Conservation (phyloP, 768 basidiomycete genomes). For the Suillus discolor region DNA sequence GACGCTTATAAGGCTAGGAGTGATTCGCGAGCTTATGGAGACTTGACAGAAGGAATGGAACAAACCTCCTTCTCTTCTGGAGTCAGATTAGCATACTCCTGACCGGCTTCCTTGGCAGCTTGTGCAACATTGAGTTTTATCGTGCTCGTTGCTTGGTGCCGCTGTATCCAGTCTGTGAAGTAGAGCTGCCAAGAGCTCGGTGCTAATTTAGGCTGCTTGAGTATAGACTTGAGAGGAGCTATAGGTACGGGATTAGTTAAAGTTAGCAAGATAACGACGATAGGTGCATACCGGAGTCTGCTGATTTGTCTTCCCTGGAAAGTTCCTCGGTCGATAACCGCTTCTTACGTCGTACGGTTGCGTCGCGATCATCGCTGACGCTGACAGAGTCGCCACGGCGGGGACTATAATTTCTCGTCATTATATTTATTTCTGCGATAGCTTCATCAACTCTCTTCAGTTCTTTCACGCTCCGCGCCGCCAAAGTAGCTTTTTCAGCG, state of each 20-base stretch:
- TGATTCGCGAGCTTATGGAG: conserved; percentile 15
- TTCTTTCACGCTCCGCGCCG: too few relatives aligned
- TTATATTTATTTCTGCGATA: conserved; percentile 9
- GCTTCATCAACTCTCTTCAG: too few relatives aligned
- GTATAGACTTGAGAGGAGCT: conserved; percentile 73
- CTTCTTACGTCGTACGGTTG: conserved; percentile 70
- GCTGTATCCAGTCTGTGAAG: conserved; percentile 94
- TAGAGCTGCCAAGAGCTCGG: conserved; percentile 96
- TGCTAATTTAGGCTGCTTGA: conserved; percentile 88
- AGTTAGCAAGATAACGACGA: conserved; percentile 33
- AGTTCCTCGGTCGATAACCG: conserved; percentile 39
- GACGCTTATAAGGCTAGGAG: conserved; percentile 78
- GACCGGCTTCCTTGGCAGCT: conserved; percentile 92
- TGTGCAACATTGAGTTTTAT: conserved; percentile 94
- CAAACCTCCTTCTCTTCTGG: conserved; percentile 83
- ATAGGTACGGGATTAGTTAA: conserved; percentile 28
- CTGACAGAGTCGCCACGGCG: conserved; percentile 68
- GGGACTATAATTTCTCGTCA: conserved; percentile 59
- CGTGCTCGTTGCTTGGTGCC: conserved; percentile 74
- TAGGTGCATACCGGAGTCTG: conserved; percentile 50
- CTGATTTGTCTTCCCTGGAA: conserved; percentile 42
- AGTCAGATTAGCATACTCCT: conserved; percentile 80
- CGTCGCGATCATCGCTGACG: conserved; percentile 64
- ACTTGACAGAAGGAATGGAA: conserved; percentile 29
- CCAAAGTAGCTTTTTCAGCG: not conserved